A percentile compares a stretch with the other conserved stretches of the same genome.
phyloP scores from a whole-genome alignment of 441 rosid genomes.

The Arabidopsis lyrata region DNA sequence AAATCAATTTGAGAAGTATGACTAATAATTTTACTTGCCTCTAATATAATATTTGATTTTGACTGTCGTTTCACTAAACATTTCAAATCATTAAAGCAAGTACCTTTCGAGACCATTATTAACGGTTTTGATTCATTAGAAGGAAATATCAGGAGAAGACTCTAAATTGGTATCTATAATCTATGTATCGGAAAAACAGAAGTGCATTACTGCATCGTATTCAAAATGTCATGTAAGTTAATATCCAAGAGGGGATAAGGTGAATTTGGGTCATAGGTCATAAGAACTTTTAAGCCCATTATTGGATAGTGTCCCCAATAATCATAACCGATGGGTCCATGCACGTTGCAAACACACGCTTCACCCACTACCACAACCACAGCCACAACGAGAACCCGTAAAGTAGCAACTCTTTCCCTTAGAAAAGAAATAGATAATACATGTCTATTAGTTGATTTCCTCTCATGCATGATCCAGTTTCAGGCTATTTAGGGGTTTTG shows the following conservation, averaged over 20 bases:
- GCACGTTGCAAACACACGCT: constrained; percentile 32
- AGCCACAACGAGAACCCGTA: not conserved
- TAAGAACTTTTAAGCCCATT: constrained; percentile 34
- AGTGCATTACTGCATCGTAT: not conserved
- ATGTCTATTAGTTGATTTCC: constrained; percentile 16
- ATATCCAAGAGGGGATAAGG: constrained; percentile 17
- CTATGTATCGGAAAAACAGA: not conserved
- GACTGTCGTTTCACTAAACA: constrained; percentile 17
- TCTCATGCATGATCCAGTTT: constrained; percentile 1
- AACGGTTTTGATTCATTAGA: constrained; percentile 3
- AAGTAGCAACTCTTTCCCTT: not conserved
- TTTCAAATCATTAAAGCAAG: constrained; percentile 16
- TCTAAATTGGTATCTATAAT: not conserved
- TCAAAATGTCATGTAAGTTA: constrained; percentile 1
- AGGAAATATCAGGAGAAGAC: not conserved
- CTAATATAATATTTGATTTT: not conserved
- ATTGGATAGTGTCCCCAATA: constrained; percentile 30
- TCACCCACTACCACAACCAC: not conserved
- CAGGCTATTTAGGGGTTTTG: not conserved
- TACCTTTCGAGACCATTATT: constrained; percentile 6
- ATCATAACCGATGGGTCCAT: constrained; percentile 36
- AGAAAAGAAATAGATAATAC: constrained; percentile 16
- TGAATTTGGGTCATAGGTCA: constrained; percentile 22
- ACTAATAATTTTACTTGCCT: constrained; percentile 11
- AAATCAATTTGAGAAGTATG: constrained; percentile 12